Conservation (phyloP, 306 rosid species). For the Alnus glutinosa region DNA sequence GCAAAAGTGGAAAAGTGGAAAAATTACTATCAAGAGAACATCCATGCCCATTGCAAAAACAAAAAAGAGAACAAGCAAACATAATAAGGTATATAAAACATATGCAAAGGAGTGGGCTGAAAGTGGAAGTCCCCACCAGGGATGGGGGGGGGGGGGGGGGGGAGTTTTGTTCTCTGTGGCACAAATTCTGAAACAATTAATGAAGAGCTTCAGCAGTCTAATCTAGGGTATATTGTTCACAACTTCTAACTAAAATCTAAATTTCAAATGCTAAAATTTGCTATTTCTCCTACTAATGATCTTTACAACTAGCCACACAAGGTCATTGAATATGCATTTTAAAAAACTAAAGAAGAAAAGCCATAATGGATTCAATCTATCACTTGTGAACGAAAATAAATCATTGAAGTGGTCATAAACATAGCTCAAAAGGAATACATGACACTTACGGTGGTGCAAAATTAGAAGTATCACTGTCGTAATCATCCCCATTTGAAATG, state of each 20-base stretch:
- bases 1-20: not conserved
- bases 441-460: constrained; percentile 79
- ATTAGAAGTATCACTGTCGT: constrained; percentile 68
- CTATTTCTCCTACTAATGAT: not conserved
- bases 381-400: not conserved
- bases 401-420: not conserved
- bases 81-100: not conserved
- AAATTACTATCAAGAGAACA: constrained; percentile 6
- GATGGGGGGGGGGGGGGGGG: not conserved
- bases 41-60: not conserved
- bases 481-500: constrained; percentile 58
- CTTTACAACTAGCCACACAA: not conserved
- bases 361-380: not conserved
- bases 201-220: not conserved
- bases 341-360: not conserved
- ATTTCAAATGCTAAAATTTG: not conserved
- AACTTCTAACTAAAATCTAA: not conserved
- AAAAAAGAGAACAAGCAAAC: constrained; percentile 4
- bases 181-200: not conserved
- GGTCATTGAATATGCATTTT: not conserved
- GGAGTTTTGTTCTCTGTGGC: not conserved
- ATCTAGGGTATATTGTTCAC: not conserved
- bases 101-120: not conserved
- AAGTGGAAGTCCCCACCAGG: not conserved
- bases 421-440: not conserved